Conservation (phyloP, 352 stramenopile genomes). For the Blastocystis sp. region DNA sequence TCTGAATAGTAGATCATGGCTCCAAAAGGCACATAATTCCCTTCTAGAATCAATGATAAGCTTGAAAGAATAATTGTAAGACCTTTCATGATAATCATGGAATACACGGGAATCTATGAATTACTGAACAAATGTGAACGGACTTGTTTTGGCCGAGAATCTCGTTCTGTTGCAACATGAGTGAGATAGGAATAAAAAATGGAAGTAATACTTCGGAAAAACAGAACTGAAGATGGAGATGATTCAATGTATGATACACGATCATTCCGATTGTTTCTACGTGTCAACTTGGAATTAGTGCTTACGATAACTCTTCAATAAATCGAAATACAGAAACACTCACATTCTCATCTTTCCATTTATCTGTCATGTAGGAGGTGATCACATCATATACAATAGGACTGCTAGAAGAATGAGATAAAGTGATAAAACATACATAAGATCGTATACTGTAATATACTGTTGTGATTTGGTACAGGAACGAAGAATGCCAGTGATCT, state of each 20-base stretch:
- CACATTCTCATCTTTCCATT: not conserved
- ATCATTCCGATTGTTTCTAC: not conserved
- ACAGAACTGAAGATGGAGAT: not conserved
- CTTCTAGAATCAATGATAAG: not conserved
- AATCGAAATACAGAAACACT: not conserved
- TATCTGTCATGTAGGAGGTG: not conserved
- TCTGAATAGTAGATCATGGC: slow-evolving; percentile 38
- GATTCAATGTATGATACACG: not conserved
- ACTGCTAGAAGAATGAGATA: not conserved
- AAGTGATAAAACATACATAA: not conserved
- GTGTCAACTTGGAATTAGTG: too few relatives aligned
- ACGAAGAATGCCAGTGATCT: slow-evolving; percentile 22
- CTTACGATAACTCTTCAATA: not conserved
- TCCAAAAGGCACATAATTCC: slow-evolving; percentile 20
- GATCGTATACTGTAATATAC: not conserved
- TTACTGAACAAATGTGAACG: not conserved
- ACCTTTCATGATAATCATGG: not conserved
- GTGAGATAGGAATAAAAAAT: not conserved
- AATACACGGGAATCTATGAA: not conserved
- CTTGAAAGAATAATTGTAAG: not conserved
- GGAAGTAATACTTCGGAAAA: not conserved
- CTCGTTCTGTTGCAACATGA: not conserved
- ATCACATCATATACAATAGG: not conserved
- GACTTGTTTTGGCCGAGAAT: not conserved
- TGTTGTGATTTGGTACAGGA: not conserved